Evolutionary conservation across 352 stramenopile species (phyloP), one percentile per base, ranked within the genome.

Genomic region (Salisapilia sapeloensis): DNA sequence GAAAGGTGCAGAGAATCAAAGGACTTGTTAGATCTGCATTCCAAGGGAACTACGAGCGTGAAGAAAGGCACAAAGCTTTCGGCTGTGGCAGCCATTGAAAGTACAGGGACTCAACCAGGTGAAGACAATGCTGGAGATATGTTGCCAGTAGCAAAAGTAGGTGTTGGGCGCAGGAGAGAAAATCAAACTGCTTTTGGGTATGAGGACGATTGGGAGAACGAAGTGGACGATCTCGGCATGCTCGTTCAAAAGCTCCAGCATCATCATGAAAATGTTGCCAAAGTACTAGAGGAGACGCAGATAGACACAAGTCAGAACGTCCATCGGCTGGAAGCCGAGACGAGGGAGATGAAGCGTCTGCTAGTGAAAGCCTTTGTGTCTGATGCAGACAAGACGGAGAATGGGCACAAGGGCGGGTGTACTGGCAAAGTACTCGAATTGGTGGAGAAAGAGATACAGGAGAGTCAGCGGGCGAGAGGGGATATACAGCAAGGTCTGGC

Each of bases 211-310:
- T 85, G 72, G 69, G 60, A 76, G 28, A 66, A 85, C 15, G 72
- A 89, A 43, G 69, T 82, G 19, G 18, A 83, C 25, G 69, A 80
- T 15, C 30, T 89, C 5, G 65, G 69, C 3, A 66, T 85, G 15
- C 57, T 89, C 1, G 53, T 85, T 0, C 69, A 89, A 28, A 55
- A 69, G 14, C 35, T 89, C 24, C 69, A 85, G 35, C 72, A 67
- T 24, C 69, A 89, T 30, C 72, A 89, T 39, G 72, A 89, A 33
- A 53, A 56, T 3, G 66, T 83, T 15, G 48, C 63, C 5, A 84
- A 83, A 38, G 64, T 40, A 20, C 84, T 85, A 17, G 60, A 83
- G 18, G 56, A 82, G 18, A 67, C 84, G 26, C 74, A 79, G 29
- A 59, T 59, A 0, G 66, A 80, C 33, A 53, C 71, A 6, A 56